These are phyloP conservation scores for Phytophthora hybrid DNA, from an alignment of 352 stramenopile genomes.

Conservation along the genomic window DNA sequence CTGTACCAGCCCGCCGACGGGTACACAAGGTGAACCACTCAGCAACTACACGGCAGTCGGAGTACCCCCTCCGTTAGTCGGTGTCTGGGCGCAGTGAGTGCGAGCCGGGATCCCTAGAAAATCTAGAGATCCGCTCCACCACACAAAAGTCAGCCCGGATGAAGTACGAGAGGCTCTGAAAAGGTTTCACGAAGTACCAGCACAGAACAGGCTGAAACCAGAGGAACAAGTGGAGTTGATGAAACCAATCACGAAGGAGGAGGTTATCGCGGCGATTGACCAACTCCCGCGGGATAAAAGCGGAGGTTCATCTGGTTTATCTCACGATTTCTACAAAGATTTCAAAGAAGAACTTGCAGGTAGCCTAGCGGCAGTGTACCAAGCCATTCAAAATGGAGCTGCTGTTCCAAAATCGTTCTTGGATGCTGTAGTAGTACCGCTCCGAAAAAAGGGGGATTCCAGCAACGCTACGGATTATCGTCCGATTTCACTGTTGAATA, in stretches of 20 bases:
- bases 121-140: too few species aligned
- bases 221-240: background rate
- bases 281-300: background rate
- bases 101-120: too few species aligned
- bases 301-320: background rate
- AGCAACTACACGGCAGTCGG: too few species aligned
- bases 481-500: slow-evolving; percentile 18
- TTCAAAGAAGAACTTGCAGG: slow-evolving; percentile 2
- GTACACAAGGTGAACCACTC: too few species aligned
- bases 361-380: background rate
- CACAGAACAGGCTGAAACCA: background rate
- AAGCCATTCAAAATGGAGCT: background rate
- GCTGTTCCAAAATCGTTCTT: background rate
- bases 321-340: slow-evolving; percentile 9
- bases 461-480: slow-evolving; percentile 16
- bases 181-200: slow-evolving; percentile 5
- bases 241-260: background rate
- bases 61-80: too few species aligned
- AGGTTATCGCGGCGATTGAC: background rate
- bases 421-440: background rate
- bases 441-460: slow-evolving; percentile 18
- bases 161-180: background rate
- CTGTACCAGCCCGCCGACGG: too few species aligned
- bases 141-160: background rate
- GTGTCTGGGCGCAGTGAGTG: too few species aligned